Evolutionary conservation across 495 filamentous ascomycete genomes (phyloP).

Genomic region (Venustampulla echinocandica): DNA sequence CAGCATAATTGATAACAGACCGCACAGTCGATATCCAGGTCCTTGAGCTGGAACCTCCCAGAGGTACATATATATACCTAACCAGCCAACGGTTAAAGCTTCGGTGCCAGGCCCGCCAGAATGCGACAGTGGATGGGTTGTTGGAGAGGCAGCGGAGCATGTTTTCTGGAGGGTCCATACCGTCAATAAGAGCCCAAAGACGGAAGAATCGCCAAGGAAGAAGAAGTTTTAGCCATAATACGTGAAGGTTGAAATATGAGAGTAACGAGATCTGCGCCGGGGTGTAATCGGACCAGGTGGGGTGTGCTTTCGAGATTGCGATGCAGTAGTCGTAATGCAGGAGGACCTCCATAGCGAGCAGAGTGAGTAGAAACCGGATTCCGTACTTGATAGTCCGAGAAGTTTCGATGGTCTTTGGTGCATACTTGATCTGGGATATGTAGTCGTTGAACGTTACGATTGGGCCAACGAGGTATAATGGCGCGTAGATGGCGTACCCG

Average conservation of each 20-base stretch:
- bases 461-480: slow-evolving; percentile 85
- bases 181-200: slow-evolving; percentile 82
- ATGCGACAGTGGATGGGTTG: slow-evolving; percentile 85
- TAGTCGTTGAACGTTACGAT: slow-evolving; percentile 98
- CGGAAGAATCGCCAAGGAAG: slow-evolving; percentile 97
- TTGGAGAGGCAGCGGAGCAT: slow-evolving; percentile 95
- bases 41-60: slow-evolving; percentile 52
- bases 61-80: slow-evolving; percentile 87
- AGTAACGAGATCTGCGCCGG: slow-evolving; percentile 84
- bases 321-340: slow-evolving; percentile 91
- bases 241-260: slow-evolving; percentile 91
- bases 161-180: slow-evolving; percentile 93
- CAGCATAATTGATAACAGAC: slow-evolving; percentile 59
- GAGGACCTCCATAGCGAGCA: slow-evolving; percentile 88
- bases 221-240: slow-evolving; percentile 97
- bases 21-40: slow-evolving; percentile 33
- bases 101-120: slow-evolving; percentile 95
- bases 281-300: slow-evolving; percentile 74
- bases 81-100: slow-evolving; percentile 90
- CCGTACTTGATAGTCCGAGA: slow-evolving; percentile 67
- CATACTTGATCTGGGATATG: slow-evolving; percentile 71
- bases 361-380: slow-evolving; percentile 67
- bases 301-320: slow-evolving; percentile 77
- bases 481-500: slow-evolving; percentile 82
- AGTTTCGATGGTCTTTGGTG: slow-evolving; percentile 54